These are phyloP conservation scores for Quercus gilva DNA, from an alignment of 306 rosid species.

Conservation along the genomic window DNA sequence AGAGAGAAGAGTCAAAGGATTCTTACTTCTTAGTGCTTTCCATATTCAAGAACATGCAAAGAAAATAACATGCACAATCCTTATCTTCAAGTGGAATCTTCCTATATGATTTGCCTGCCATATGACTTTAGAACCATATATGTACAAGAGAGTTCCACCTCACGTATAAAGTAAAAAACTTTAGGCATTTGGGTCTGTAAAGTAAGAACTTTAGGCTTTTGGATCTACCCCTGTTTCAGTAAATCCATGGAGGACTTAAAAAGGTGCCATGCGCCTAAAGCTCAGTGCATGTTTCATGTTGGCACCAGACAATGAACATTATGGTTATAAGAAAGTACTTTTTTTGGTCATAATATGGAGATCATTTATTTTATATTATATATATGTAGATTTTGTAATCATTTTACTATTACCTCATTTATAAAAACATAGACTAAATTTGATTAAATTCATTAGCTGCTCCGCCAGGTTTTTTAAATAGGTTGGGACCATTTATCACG, in stretches of 20 bases:
- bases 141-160: constrained; percentile 1
- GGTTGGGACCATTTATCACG: no score
- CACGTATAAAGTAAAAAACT: not conserved
- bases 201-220: no score
- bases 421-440: not conserved
- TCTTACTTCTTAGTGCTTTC: not conserved
- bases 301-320: not conserved
- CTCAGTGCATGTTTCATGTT: not conserved
- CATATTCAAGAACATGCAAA: not conserved
- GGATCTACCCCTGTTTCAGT: not conserved
- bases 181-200: not conserved
- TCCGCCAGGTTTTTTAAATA: no score
- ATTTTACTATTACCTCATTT: not conserved
- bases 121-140: not conserved
- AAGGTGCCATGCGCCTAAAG: constrained; percentile 4
- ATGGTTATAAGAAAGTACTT: not conserved
- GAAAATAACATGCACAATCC: not conserved
- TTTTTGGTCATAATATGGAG: not conserved
- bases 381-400: not conserved
- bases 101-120: constrained; percentile 21
- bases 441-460: not conserved
- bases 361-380: not conserved
- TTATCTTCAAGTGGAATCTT: constrained; percentile 12
- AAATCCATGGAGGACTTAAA: not conserved
- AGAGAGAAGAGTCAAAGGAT: not conserved